Evolutionary conservation across 1,284 basidiomycete genomes (phyloP).

Genomic region (Pulveroboletus sp.): DNA sequence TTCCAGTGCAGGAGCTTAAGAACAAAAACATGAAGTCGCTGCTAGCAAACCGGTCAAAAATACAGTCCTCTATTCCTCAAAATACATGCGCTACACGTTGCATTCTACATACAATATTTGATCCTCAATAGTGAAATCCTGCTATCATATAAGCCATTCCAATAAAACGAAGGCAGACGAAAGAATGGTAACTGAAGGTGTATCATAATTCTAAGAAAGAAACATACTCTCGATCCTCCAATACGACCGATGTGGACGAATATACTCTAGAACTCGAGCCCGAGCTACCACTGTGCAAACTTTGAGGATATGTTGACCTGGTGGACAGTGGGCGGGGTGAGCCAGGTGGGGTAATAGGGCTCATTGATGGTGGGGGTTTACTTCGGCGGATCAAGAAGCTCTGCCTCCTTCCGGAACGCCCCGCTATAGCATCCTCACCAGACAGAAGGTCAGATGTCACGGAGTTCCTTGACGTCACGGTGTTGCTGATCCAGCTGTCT

Average conservation of each 20-base stretch:
- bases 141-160: too few species aligned
- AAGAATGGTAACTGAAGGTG: too few species aligned
- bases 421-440: not conserved
- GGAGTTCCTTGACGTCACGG: slow-evolving; percentile 2
- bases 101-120: too few species aligned
- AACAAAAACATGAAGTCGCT: too few species aligned
- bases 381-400: slow-evolving; percentile 7
- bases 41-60: too few species aligned
- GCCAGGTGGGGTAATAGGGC: not conserved
- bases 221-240: slow-evolving; percentile 28
- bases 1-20: too few species aligned
- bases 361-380: not conserved
- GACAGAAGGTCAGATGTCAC: not conserved
- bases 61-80: too few species aligned
- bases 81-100: too few species aligned
- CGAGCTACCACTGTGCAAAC: not conserved
- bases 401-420: not conserved
- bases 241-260: slow-evolving; percentile 11
- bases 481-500: not conserved
- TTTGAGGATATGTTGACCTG: not conserved
- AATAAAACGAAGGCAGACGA: too few species aligned
- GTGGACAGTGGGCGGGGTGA: not conserved
- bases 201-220: slow-evolving; percentile 34
- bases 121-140: too few species aligned
- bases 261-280: not conserved